phyloP scores from a whole-genome alignment of 345 rosid species.

The Gossypium raimondii region DNA sequence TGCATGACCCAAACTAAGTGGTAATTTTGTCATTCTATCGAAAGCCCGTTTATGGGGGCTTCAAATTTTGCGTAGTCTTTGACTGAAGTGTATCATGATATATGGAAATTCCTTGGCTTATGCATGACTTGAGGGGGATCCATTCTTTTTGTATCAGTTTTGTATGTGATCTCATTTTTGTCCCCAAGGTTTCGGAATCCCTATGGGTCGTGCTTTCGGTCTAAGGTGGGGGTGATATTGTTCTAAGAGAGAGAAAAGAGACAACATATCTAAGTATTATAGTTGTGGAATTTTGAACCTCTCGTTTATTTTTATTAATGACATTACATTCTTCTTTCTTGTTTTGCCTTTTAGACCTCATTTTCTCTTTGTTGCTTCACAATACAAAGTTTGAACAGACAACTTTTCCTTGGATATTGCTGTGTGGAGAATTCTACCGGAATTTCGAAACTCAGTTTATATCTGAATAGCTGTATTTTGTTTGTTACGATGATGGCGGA shows the following conservation, averaged over 20 bases:
- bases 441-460: too few species aligned
- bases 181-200: conserved; percentile 18
- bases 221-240: conserved; percentile 21
- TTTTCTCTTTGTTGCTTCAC: not conserved
- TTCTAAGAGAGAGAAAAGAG: conserved; percentile 11
- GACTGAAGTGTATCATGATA: conserved; percentile 23
- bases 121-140: conserved; percentile 21
- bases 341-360: not conserved
- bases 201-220: conserved; percentile 15
- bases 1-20: conserved; percentile 24
- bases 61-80: conserved; percentile 36
- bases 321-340: not conserved
- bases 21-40: conserved; percentile 20
- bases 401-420: not conserved
- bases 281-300: conserved; percentile 26
- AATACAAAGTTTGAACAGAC: not conserved
- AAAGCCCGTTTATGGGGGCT: conserved; percentile 24
- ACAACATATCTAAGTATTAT: conserved; percentile 1
- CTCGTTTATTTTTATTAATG: conserved; percentile 6
- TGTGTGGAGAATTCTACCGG: not conserved
- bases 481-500: too few species aligned
- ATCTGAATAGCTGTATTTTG: too few species aligned
- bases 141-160: conserved; percentile 27
- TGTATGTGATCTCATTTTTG: conserved; percentile 24
- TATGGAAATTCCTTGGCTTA: conserved; percentile 25